These are phyloP conservation scores for Rhizopus delemar DNA, from an alignment of 371 early-diverging fungal species.

Conservation along the genomic window DNA sequence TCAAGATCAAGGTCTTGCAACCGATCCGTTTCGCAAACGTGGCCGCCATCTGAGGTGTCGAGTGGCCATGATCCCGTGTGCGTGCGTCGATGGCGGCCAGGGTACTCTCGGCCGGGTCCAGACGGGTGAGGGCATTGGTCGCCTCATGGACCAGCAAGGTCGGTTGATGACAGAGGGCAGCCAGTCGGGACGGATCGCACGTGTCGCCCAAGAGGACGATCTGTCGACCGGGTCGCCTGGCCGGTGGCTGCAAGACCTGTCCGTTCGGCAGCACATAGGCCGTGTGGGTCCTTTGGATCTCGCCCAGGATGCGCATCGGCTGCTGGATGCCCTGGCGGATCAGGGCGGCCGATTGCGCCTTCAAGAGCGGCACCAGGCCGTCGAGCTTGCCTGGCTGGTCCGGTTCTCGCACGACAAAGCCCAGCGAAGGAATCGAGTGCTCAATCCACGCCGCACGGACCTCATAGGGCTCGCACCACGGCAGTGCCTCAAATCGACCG, in stretches of 20 bases:
- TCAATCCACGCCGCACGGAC: constrained; percentile 47
- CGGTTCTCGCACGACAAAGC: constrained; percentile 53
- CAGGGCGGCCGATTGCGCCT: constrained; percentile 40
- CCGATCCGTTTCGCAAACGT: constrained; percentile 42
- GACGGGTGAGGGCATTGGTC: constrained; percentile 55
- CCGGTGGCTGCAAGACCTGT: constrained; percentile 35
- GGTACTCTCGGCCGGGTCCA: constrained; percentile 26
- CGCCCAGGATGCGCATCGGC: constrained; percentile 48
- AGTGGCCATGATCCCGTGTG: constrained; percentile 57
- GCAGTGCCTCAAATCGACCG: constrained; percentile 9
- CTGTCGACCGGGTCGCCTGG: constrained; percentile 44
- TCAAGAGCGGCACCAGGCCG: constrained; percentile 41
- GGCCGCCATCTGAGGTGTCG: constrained; percentile 68
- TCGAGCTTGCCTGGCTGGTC: constrained; percentile 46
- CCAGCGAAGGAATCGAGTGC: constrained; percentile 59
- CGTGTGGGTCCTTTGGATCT: constrained; percentile 45
- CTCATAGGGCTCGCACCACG: constrained; percentile 13
- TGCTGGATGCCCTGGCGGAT: constrained; percentile 36
- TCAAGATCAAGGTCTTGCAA: constrained; percentile 52
- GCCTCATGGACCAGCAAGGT: constrained; percentile 62
- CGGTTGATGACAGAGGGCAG: constrained; percentile 10
- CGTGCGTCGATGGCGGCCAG: constrained; percentile 37
- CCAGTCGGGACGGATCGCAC: constrained; percentile 39
- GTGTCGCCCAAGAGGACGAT: constrained; percentile 64
- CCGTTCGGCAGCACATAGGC: constrained; percentile 54